A percentile compares a stretch with the other conserved stretches of the same genome.
Evolutionary conservation across 768 basidiomycete species (phyloP).

Genomic region (Pisolithus orientalis): DNA sequence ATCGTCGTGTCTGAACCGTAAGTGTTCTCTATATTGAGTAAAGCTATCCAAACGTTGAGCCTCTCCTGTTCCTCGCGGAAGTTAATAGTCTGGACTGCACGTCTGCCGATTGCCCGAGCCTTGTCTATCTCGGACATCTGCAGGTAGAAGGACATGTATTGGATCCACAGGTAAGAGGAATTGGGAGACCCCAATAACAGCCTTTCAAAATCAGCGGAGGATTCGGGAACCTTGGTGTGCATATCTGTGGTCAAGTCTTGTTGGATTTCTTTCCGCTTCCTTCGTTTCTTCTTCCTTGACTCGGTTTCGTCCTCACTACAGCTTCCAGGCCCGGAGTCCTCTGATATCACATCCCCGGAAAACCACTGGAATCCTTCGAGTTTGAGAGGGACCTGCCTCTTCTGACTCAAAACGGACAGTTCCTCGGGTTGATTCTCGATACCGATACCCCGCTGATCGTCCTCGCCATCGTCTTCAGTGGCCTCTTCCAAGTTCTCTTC

Average conservation of each 20-base stretch:
- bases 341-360: conserved; percentile 29
- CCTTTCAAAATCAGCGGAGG: conserved; percentile 92
- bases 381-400: conserved; percentile 35
- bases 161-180: conserved; percentile 97
- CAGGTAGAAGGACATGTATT: conserved; percentile 98
- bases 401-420: too few species aligned
- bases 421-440: conserved; percentile 14
- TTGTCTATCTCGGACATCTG: conserved; percentile 96
- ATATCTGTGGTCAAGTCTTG: conserved; percentile 83
- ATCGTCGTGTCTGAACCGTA: conserved; percentile 83
- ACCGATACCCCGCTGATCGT: conserved; percentile 13
- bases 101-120: conserved; percentile 79
- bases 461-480: conserved; percentile 2
- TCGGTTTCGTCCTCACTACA: conserved; percentile 26
- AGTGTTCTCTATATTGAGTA: conserved; percentile 89
- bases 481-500: not conserved
- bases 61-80: conserved; percentile 97
- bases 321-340: conserved; percentile 34
- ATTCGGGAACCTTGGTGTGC: conserved; percentile 80
- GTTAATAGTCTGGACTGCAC: conserved; percentile 81
- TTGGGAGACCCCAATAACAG: conserved; percentile 89
- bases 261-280: conserved; percentile 66
- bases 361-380: conserved; percentile 74
- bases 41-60: conserved; percentile 94
- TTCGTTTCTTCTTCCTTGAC: conserved; percentile 54